These are phyloP conservation scores for Lepraria neglecta DNA, from an alignment of 495 filamentous ascomycete genomes.

Conservation along the genomic window DNA sequence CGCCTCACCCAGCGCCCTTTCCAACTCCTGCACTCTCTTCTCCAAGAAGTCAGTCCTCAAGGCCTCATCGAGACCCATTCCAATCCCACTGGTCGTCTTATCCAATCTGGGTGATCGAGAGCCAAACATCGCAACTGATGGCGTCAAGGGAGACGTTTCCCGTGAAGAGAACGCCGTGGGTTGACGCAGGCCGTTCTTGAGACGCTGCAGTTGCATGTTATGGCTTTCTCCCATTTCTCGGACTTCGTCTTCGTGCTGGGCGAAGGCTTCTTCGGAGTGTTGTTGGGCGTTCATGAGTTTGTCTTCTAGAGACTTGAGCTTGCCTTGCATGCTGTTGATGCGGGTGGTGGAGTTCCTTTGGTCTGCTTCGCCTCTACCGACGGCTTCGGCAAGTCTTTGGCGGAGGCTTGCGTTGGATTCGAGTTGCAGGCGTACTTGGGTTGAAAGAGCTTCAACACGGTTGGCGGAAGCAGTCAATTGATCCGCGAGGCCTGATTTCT, in stretches of 20 bases:
- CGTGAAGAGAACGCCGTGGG: slow-evolving; percentile 38
- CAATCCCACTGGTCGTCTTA: slow-evolving; percentile 50
- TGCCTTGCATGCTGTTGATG: slow-evolving; percentile 76
- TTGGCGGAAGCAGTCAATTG: slow-evolving; percentile 65
- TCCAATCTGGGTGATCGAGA: slow-evolving; percentile 52
- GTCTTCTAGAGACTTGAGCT: slow-evolving; percentile 77
- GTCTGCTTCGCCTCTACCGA: slow-evolving; percentile 77
- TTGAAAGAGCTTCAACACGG: slow-evolving; percentile 69
- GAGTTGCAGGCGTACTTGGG: slow-evolving; percentile 71
- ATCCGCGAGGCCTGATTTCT: slow-evolving; percentile 55
- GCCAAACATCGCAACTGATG: slow-evolving; percentile 46
- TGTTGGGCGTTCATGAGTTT: slow-evolving; percentile 76
- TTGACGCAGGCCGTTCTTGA: slow-evolving; percentile 52
- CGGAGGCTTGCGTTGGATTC: slow-evolving; percentile 67
- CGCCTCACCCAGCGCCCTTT: slow-evolving; percentile 71
- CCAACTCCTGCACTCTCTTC: slow-evolving; percentile 69
- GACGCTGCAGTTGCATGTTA: slow-evolving; percentile 66
- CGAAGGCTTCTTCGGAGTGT: slow-evolving; percentile 73
- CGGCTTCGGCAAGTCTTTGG: slow-evolving; percentile 74
- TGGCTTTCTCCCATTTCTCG: slow-evolving; percentile 67
- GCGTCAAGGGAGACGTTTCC: slow-evolving; percentile 55
- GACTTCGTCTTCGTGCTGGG: slow-evolving; percentile 81
- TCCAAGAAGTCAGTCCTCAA: slow-evolving; percentile 67
- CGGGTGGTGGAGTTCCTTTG: slow-evolving; percentile 70
- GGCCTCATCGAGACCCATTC: slow-evolving; percentile 53